A percentile compares a stretch with the other conserved stretches of the same genome.
These are phyloP conservation scores for Nepenthes alata DNA, from an alignment of 179 eudicot genomes.

Conservation along the genomic window DNA sequence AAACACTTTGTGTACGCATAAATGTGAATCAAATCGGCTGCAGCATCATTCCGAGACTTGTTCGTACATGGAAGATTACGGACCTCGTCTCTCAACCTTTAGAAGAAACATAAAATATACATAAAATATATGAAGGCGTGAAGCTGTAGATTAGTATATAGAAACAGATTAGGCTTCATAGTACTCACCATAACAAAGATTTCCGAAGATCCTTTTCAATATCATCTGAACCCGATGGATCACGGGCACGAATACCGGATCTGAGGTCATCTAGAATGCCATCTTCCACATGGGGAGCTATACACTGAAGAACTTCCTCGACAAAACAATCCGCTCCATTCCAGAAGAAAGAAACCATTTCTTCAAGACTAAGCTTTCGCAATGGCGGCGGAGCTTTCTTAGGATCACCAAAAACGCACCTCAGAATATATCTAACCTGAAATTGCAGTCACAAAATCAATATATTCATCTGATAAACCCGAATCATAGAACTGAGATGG, in stretches of 20 bases:
- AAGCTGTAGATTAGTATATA: conserved; percentile 1
- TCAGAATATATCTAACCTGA: conserved; percentile 91
- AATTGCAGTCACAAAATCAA: conserved; percentile 6
- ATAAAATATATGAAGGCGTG: background rate
- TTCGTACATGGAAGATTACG: conserved; percentile 74
- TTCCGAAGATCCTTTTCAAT: conserved; percentile 51
- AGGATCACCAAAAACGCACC: conserved; percentile 87
- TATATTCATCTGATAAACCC: background rate
- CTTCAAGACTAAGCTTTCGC: conserved; percentile 76
- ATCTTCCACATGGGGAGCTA: conserved; percentile 69
- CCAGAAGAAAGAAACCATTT: conserved; percentile 62
- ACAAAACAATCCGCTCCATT: conserved; percentile 81
- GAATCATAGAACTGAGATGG: background rate
- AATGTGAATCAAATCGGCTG: conserved; percentile 91
- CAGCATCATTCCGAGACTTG: conserved; percentile 92
- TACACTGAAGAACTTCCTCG: conserved; percentile 61
- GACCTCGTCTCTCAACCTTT: conserved; percentile 94
- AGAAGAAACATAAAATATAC: conserved; percentile 5
- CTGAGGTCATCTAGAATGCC: conserved; percentile 43
- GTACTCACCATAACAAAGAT: conserved; percentile 71
- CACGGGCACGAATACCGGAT: conserved; percentile 58
- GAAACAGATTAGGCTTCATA: conserved; percentile 4
- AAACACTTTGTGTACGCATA: conserved; percentile 85
- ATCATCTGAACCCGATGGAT: conserved; percentile 64
- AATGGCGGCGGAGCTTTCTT: conserved; percentile 93